Conservation (phyloP, 2,329 filamentous ascomycete genomes). For the Phyllosticta ampelicida region DNA sequence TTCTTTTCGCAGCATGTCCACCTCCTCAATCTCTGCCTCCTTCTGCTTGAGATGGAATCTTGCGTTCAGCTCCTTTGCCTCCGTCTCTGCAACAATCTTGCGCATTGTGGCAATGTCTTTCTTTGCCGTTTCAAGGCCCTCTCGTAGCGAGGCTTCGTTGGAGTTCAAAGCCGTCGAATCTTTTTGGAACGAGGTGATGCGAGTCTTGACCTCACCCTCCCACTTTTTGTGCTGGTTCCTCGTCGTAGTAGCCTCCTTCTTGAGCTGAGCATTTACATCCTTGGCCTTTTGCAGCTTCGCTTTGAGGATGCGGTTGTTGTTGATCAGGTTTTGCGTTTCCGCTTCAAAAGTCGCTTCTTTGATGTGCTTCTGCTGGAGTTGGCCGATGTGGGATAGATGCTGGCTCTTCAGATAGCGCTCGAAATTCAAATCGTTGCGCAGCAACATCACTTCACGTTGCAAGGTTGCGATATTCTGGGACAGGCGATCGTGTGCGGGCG, state of each 20-base stretch:
- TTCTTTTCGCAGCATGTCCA: conserved; percentile 49
- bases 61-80: conserved; percentile 55
- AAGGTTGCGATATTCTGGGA: conserved; percentile 38
- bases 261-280: conserved; percentile 56
- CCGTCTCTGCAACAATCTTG: conserved; percentile 54
- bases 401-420: conserved; percentile 77
- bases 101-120: conserved; percentile 55
- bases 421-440: conserved; percentile 73
- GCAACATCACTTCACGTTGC: conserved; percentile 61
- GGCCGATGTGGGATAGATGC: conserved; percentile 70
- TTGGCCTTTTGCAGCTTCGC: conserved; percentile 64
- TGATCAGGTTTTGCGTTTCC: conserved; percentile 70
- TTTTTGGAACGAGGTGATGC: conserved; percentile 55
- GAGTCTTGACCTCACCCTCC: conserved; percentile 59
- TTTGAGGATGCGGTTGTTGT: conserved; percentile 63
- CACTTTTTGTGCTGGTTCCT: conserved; percentile 66
- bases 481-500: conserved; percentile 23
- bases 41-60: conserved; percentile 55
- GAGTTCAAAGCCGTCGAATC: conserved; percentile 55
- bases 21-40: conserved; percentile 49
- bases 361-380: conserved; percentile 63
- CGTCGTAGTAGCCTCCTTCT: conserved; percentile 61
- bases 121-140: conserved; percentile 47
- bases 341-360: conserved; percentile 69
- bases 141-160: conserved; percentile 47